Base-by-base conservation (phyloP, 1,139 yeast species). In the Kazachstania sp. region DNA sequence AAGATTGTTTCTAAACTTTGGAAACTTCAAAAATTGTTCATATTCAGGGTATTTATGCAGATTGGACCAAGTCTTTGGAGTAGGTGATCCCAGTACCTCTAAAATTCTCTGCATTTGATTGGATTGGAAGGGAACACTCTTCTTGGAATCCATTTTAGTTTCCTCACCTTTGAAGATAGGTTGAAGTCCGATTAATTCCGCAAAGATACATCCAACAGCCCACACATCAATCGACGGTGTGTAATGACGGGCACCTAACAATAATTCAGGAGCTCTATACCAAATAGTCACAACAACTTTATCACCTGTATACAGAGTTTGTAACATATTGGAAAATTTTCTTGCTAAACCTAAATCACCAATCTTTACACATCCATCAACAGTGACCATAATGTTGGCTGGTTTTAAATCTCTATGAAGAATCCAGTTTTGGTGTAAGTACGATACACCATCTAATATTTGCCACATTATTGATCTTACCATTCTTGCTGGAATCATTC, bases 121-220 rank as follows among this genome's bases (percentile, higher is more conserved):
- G 49, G 85, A 81, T 66, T 92, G 98, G 64, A 92, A 92, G 3
- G 97, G 97, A 2, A 90, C 92, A 50, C 81, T 83, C 61, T 90
- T 90, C 63, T 86, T 88, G 56, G 85, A 86, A 63, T 90, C 97
- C 74, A 90, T 84, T 59, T 90, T 92, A 15, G 95, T 95, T 63
- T 92, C 99, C 65, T 92, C 99, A 40, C 98, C 98, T 64, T 94
- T 92, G 69, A 92, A 92, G 4, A 92, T 83, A 0, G 99, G 99
- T 56, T 96, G 71, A 40, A 94, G 68, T 2, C 95, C 86, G 19
- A 92, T 71, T 44, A 92, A 70, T 63, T 94, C 99, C 0, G 96
- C 98, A 54, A 92, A 73, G 9, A 94, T 92, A 65, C 98, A 92
- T 0, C 98, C 98, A 9, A 88, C 87, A 0, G 98, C 97, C 98